Evolutionary conservation across 2,329 filamentous ascomycete species (phyloP).

Genomic region (Dothiorella sarmentorum): DNA sequence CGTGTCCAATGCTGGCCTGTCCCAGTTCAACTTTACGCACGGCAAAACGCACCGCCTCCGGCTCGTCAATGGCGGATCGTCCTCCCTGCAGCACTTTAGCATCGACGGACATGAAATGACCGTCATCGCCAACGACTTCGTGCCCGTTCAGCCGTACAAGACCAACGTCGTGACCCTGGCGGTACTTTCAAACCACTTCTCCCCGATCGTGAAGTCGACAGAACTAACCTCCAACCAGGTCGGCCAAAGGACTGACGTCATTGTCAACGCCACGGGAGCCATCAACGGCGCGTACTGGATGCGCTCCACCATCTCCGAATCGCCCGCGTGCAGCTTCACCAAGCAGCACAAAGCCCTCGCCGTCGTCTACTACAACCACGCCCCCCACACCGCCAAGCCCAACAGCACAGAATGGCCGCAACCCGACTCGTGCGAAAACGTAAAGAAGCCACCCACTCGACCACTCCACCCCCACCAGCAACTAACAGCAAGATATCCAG

Average conservation of each 20-base stretch:
- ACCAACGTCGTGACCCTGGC: constrained; percentile 39
- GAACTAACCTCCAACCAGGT: constrained; percentile 22
- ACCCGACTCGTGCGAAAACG: constrained; percentile 20
- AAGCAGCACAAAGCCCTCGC: constrained; percentile 42
- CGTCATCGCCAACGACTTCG: constrained; percentile 43
- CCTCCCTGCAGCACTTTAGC: constrained; percentile 40
- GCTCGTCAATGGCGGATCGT: constrained; percentile 42
- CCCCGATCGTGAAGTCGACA: not conserved
- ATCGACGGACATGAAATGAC: constrained; percentile 44
- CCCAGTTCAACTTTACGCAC: constrained; percentile 38
- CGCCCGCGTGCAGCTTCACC: not conserved
- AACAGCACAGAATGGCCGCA: not conserved
- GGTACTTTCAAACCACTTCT: not conserved
- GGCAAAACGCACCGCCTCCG: constrained; percentile 42
- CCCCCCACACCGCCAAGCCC: constrained; percentile 51
- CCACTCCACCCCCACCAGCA: too few relatives aligned
- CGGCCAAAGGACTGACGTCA: constrained; percentile 41
- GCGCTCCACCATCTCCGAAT: constrained; percentile 28
- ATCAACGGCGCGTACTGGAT: constrained; percentile 35
- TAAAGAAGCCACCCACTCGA: not conserved
- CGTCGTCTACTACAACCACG: constrained; percentile 62
- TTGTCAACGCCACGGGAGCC: constrained; percentile 34
- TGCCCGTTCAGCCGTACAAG: constrained; percentile 41
- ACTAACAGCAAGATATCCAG: too few relatives aligned
- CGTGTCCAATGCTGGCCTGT: constrained; percentile 23